Evolutionary conservation across 2,329 filamentous ascomycete genomes (phyloP).

Genomic region (Volutella citrinella): DNA sequence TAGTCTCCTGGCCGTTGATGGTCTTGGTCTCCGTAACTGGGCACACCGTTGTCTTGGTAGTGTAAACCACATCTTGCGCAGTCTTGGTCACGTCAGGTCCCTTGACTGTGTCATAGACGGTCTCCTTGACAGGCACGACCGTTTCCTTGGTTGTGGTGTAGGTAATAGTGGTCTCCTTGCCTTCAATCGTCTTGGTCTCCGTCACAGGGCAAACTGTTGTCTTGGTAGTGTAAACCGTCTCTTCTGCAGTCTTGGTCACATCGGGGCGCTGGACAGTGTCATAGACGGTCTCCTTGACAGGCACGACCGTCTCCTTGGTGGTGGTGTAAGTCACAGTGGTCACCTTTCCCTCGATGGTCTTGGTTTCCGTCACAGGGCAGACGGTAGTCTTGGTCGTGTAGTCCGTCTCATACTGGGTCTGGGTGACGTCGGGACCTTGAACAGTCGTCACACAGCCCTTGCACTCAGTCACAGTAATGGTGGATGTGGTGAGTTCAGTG

Average conservation of each 20-base stretch:
- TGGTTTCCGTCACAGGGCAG: slow-evolving; percentile 37
- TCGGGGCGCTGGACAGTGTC: slow-evolving; percentile 31
- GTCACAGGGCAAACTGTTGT: slow-evolving; percentile 45
- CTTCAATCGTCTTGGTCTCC: slow-evolving; percentile 31
- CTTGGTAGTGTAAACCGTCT: slow-evolving; percentile 37
- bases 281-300: slow-evolving; percentile 28
- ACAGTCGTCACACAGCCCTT: slow-evolving; percentile 34
- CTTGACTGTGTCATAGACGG: slow-evolving; percentile 32
- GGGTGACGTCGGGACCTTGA: slow-evolving; percentile 26
- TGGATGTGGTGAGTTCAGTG: slow-evolving; percentile 42
- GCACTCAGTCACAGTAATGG: slow-evolving; percentile 40
- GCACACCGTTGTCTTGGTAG: slow-evolving; percentile 41
- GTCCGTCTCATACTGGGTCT: slow-evolving; percentile 26
- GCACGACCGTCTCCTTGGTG: slow-evolving; percentile 22
- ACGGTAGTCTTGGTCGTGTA: slow-evolving; percentile 40
- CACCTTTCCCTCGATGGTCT: slow-evolving; percentile 20
- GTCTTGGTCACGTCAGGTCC: slow-evolving; percentile 32
- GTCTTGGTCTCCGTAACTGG: slow-evolving; percentile 39
- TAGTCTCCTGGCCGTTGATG: slow-evolving; percentile 22
- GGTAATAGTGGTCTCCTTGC: slow-evolving; percentile 23
- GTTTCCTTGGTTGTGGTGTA: slow-evolving; percentile 29
- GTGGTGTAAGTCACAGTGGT: slow-evolving; percentile 17
- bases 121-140: slow-evolving; percentile 29
- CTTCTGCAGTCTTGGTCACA: slow-evolving; percentile 31
- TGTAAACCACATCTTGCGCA: slow-evolving; percentile 30